Conservation (phyloP, 805 yeast genomes). For the Cephaloascus fragrans region DNA sequence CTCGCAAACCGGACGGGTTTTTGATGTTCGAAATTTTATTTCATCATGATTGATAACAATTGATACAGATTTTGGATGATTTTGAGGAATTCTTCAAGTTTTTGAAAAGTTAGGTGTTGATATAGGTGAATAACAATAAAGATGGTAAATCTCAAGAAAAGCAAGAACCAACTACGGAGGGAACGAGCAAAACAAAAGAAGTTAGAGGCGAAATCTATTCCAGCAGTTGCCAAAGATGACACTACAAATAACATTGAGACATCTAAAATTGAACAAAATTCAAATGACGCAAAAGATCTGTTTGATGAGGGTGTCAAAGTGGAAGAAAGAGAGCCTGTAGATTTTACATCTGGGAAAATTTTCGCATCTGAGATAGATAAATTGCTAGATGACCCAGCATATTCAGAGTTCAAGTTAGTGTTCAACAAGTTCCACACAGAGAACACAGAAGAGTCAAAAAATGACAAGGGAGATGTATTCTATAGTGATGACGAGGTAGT, state of each 20-base stretch:
- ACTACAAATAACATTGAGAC: constrained; percentile 1
- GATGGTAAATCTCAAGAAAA: constrained; percentile 22
- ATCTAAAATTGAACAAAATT: not conserved
- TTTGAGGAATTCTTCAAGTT: too few species aligned
- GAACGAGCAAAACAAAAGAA: constrained; percentile 31
- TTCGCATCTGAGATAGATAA: not conserved
- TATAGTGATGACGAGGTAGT: constrained; percentile 10
- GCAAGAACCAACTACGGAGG: constrained; percentile 46
- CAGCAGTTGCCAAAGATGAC: not conserved
- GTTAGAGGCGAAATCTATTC: constrained; percentile 6
- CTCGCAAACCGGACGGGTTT: too few species aligned
- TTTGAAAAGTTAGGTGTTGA: too few species aligned
- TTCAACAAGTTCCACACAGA: constrained; percentile 11
- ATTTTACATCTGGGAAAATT: not conserved
- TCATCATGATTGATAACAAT: too few species aligned
- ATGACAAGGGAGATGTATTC: constrained; percentile 12
- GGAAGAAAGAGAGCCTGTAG: constrained; percentile 1
- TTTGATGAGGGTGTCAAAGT: constrained; percentile 2
- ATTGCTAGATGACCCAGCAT: constrained; percentile 5
- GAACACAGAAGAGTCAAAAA: constrained; percentile 17
- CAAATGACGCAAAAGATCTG: constrained; percentile 1
- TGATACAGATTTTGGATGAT: too few species aligned
- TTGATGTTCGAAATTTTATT: too few species aligned
- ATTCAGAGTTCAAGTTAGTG: constrained; percentile 7
- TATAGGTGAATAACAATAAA: too few species aligned